These are phyloP conservation scores for Venturia effusa DNA, from an alignment of 2,329 filamentous ascomycete genomes.

Conservation along the genomic window DNA sequence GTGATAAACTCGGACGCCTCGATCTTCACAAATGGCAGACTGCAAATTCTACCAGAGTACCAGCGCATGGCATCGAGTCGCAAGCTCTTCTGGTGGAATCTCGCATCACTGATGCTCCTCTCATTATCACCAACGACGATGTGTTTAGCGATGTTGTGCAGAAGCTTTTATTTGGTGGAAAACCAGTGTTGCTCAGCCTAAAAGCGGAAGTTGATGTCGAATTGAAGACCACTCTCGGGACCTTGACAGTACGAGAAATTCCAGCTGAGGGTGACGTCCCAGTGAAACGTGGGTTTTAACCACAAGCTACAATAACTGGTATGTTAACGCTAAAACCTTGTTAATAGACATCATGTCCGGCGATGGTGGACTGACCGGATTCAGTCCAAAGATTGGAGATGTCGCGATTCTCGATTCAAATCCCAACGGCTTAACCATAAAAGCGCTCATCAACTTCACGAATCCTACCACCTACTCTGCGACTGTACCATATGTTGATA, in stretches of 20 bases:
- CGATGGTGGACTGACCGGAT: slow-evolving; percentile 21
- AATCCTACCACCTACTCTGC: slow-evolving; percentile 87
- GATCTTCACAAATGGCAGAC: slow-evolving; percentile 73
- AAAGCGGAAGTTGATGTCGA: slow-evolving; percentile 73
- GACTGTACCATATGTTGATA: slow-evolving; percentile 65
- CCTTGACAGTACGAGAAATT: slow-evolving; percentile 70
- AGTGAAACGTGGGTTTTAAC: slow-evolving; percentile 75
- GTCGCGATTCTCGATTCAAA: slow-evolving; percentile 65
- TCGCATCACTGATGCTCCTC: slow-evolving; percentile 63
- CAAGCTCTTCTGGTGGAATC: slow-evolving; percentile 64
- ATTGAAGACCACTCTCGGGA: slow-evolving; percentile 70
- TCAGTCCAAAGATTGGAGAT: slow-evolving; percentile 55
- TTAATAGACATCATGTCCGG: slow-evolving; percentile 45
- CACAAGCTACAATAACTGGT: slow-evolving; percentile 22
- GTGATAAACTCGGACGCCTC: slow-evolving; percentile 68
- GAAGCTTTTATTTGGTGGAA: slow-evolving; percentile 62
- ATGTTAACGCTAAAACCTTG: slow-evolving; percentile 18
- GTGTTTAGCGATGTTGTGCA: slow-evolving; percentile 73
- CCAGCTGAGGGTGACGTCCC: slow-evolving; percentile 75
- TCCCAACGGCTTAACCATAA: slow-evolving; percentile 56
- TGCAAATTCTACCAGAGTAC: slow-evolving; percentile 66
- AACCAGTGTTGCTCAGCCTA: slow-evolving; percentile 60
- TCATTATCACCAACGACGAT: slow-evolving; percentile 70
- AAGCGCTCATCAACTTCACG: slow-evolving; percentile 67
- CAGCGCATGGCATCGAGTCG: slow-evolving; percentile 41